Base-by-base conservation (phyloP, 1,284 basidiomycete genomes). In the Austroboletus novae-zelandiae region DNA sequence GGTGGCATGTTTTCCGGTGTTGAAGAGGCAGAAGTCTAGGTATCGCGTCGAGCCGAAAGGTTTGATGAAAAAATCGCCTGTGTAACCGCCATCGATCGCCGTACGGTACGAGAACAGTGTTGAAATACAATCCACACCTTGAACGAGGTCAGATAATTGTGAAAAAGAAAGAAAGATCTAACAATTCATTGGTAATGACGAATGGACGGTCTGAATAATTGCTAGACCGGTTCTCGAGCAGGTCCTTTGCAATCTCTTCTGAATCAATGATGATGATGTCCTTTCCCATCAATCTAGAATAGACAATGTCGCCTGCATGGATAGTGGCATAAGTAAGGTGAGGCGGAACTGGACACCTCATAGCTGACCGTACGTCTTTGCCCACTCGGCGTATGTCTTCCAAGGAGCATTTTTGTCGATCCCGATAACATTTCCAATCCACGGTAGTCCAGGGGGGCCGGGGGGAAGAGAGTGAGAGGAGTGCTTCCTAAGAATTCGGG, bases 71-170 rank as follows among this genome's bases (percentile, higher is more conserved):
- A 14, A 71, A 39, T 4, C 37, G 37, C 20, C 37, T 9, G 17
- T 20, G 20, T 1, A 17, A 14, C 5, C 37, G 37, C 37, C 37
- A 39, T 6, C 18, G 49, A n/a, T 69, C 60, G 1, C 67, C 65
- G 45, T 77, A 75, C 4, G 59, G 58, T 37, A 71, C 56, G 4
- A 73, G 56, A 0, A 52, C 62, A 0, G 62, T 35, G 30, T 55
- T 66, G 50, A 69, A 74, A 23, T 23, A 23, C 20, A 23, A 5
- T 23, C 20, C 74, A 52, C 68, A 67, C 13, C 74, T 77, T 39
- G 30, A 43, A 17, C 1, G 20, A 23, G 20, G 20, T 23, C 20
- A 8, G 29, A 6, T 2, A 23, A 23, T 23, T 23, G 20, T 23
- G 20, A 23, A 37, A 1, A 2, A 35, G n/a, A 7, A 6, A 18